Percentiles rank a stretch among this genome's conserved stretches.
Evolutionary conservation across 306 rosid species (phyloP).

Genomic region (Spatholobus suberectus): DNA sequence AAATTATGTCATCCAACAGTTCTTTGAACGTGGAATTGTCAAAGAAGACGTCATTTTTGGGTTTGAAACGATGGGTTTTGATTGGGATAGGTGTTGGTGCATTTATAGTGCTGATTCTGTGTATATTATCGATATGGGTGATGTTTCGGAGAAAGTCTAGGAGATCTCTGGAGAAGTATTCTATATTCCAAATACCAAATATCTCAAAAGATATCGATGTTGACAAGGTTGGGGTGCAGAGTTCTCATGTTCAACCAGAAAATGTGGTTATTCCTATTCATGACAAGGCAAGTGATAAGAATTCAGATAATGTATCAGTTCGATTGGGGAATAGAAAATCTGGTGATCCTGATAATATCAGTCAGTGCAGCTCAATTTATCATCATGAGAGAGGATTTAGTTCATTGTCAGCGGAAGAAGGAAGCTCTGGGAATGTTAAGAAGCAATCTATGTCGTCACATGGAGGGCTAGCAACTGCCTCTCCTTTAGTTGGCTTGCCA

Average conservation of each 20-base stretch:
- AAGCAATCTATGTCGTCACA: slow-evolving; percentile 60
- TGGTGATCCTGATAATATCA: slow-evolving; percentile 72
- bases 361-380: slow-evolving; percentile 85
- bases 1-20: slow-evolving; percentile 61
- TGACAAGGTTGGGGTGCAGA: slow-evolving; percentile 74
- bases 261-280: slow-evolving; percentile 53
- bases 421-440: slow-evolving; percentile 75
- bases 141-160: slow-evolving; percentile 79
- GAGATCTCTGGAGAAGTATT: slow-evolving; percentile 65
- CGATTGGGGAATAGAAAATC: slow-evolving; percentile 70
- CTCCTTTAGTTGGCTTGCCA: slow-evolving; percentile 89
- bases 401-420: slow-evolving; percentile 87
- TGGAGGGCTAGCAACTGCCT: slow-evolving; percentile 74
- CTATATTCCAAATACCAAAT: slow-evolving; percentile 81
- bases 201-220: slow-evolving; percentile 84
- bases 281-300: slow-evolving; percentile 67
- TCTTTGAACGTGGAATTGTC: slow-evolving; percentile 76
- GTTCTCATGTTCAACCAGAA: slow-evolving; percentile 60
- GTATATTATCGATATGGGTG: slow-evolving; percentile 80
- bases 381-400: slow-evolving; percentile 85
- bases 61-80: slow-evolving; percentile 85
- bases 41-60: slow-evolving; percentile 73
- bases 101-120: slow-evolving; percentile 78
- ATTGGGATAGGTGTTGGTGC: slow-evolving; percentile 85
- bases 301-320: slow-evolving; percentile 65